These are phyloP conservation scores for Diaporthe sp. DNA, from an alignment of 2,329 filamentous ascomycete genomes.

Conservation along the genomic window DNA sequence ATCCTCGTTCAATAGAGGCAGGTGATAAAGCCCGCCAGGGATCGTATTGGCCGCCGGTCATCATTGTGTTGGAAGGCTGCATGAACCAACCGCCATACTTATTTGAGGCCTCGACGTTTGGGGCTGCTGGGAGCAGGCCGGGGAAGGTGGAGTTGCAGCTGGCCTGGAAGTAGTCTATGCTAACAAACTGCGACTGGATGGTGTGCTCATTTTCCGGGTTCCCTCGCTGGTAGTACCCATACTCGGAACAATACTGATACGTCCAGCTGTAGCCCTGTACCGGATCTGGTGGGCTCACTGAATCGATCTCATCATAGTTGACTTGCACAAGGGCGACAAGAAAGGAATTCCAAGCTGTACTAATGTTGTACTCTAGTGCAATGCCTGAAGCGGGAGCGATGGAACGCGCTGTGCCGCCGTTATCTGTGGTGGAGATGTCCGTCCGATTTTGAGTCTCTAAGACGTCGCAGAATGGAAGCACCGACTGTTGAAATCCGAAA, in stretches of 20 bases:
- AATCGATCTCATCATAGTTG: constrained; percentile 26
- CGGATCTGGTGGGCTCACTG: constrained; percentile 3
- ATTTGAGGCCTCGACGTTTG: constrained; percentile 29
- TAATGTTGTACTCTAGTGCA: constrained; percentile 18
- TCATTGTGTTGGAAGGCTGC: constrained; percentile 46
- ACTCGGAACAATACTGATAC: constrained; percentile 32
- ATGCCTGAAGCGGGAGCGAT: constrained; percentile 28
- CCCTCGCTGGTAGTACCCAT: constrained; percentile 34
- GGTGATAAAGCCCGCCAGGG: constrained; percentile 46
- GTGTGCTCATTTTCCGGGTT: constrained; percentile 29
- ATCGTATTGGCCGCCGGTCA: constrained; percentile 50
- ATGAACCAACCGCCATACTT: constrained; percentile 48
- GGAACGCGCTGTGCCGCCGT: constrained; percentile 19
- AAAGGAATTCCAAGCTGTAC: constrained; percentile 26
- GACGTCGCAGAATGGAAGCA: constrained; percentile 37
- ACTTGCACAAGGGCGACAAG: constrained; percentile 14
- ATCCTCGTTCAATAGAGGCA: constrained; percentile 34
- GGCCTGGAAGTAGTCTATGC: constrained; percentile 17
- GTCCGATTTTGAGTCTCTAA: constrained; percentile 37
- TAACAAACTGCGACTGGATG: constrained; percentile 17
- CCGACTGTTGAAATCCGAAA: constrained; percentile 9
- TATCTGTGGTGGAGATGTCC: constrained; percentile 22
- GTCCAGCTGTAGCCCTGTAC: constrained; percentile 31
- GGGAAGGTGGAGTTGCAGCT: constrained; percentile 19
- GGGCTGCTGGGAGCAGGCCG: constrained; percentile 24